Percentiles rank a stretch among this genome's conserved stretches.
phyloP scores from a whole-genome alignment of 805 yeast genomes.

The Lipomyces sp. region DNA sequence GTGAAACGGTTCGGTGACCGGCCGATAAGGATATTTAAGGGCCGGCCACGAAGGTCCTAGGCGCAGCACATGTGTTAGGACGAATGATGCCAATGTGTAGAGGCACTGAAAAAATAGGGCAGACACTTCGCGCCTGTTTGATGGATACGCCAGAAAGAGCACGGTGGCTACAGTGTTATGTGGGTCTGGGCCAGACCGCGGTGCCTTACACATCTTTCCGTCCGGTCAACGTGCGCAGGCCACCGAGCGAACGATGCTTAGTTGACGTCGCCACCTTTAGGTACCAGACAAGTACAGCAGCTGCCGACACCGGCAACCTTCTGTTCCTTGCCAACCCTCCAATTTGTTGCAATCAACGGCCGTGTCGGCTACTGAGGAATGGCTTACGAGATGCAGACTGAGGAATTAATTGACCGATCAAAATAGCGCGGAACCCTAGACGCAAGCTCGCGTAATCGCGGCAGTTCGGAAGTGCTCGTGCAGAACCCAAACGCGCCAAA shows the following conservation, averaged over 20 bases:
- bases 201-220: not conserved
- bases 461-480: too few species aligned
- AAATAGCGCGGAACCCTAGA: not conserved
- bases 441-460: too few species aligned
- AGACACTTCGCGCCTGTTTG: not conserved
- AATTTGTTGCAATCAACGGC: too few species aligned
- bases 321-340: too few species aligned
- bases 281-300: not conserved
- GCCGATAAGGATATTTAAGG: conserved; percentile 4
- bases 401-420: too few species aligned
- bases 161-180: not conserved
- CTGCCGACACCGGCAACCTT: too few species aligned
- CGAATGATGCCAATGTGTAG: not conserved
- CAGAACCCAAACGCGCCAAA: not conserved
- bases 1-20: not conserved
- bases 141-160: not conserved
- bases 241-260: not conserved
- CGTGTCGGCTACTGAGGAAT: too few species aligned
- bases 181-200: conserved; percentile 3
- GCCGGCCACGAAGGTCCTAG: not conserved
- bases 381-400: too few species aligned
- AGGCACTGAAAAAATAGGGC: not conserved
- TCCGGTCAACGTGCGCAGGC: not conserved
- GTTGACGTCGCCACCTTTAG: not conserved
- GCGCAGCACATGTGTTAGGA: too few species aligned